Evolutionary conservation across 2,329 filamentous ascomycete genomes (phyloP).

Genomic region (Cytospora piceae): DNA sequence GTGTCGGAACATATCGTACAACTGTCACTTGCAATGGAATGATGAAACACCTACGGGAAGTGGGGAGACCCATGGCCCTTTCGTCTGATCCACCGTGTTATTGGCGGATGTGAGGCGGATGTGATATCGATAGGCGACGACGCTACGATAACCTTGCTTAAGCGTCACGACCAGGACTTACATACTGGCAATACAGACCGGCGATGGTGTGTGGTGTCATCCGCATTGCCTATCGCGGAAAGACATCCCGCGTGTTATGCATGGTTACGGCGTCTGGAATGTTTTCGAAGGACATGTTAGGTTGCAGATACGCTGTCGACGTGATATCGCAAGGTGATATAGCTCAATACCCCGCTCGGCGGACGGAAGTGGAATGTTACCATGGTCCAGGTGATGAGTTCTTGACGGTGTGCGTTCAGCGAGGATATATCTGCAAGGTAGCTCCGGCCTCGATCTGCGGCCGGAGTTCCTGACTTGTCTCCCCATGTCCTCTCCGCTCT

Average conservation of each 20-base stretch:
- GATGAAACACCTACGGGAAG: neutral
- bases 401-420: neutral
- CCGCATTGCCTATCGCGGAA: neutral
- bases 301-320: neutral
- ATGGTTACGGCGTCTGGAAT: neutral
- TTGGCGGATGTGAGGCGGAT: neutral
- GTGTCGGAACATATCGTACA: too few relatives aligned
- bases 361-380: neutral
- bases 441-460: neutral
- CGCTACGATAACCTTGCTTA: neutral
- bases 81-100: neutral
- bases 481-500: neutral
- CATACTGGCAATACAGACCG: neutral
- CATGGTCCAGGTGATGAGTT: neutral
- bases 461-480: neutral
- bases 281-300: neutral
- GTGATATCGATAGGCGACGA: neutral
- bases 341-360: neutral
- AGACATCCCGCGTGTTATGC: neutral
- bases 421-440: neutral
- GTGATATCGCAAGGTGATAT: neutral
- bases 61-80: neutral
- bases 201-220: neutral
- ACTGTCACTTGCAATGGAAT: too few relatives aligned
- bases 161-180: neutral